Percentiles rank a stretch among this genome's conserved stretches.
Evolutionary conservation across 352 stramenopile genomes (phyloP).

Genomic region (Globisporangium paroecandrum): DNA sequence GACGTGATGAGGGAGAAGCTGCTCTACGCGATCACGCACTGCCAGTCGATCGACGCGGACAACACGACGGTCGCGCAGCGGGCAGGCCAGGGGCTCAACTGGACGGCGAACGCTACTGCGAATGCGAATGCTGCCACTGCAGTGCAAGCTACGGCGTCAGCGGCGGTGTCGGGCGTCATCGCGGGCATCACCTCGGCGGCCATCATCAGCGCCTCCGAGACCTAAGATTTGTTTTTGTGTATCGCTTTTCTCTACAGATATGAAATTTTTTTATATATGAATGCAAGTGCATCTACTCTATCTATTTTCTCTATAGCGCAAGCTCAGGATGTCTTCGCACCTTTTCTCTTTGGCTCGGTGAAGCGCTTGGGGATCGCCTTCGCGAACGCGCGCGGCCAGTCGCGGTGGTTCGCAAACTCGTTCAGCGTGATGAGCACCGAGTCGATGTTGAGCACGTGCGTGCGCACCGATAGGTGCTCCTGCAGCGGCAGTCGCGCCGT

Average conservation of each 20-base stretch:
- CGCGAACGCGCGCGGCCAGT: conserved; percentile 65
- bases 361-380: conserved; percentile 55
- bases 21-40: conserved; percentile 87
- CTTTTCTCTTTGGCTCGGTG: conserved; percentile 17
- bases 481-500: conserved; percentile 62
- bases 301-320: not conserved
- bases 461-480: conserved; percentile 53
- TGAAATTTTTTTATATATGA: not conserved
- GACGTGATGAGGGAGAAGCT: conserved; percentile 83
- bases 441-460: conserved; percentile 79
- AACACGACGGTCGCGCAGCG: conserved; percentile 88
- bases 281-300: not conserved
- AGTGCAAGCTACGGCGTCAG: conserved; percentile 32
- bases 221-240: conserved; percentile 15
- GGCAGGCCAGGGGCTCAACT: conserved; percentile 83
- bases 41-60: conserved; percentile 84
- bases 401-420: conserved; percentile 60
- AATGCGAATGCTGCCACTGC: not conserved
- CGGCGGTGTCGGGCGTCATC: conserved; percentile 65
- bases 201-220: not conserved
- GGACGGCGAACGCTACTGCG: conserved; percentile 34
- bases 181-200: conserved; percentile 37
- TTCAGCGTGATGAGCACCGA: conserved; percentile 70
- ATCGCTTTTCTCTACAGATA: not conserved
- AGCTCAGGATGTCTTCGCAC: not conserved